A percentile compares a stretch with the other conserved stretches of the same genome.
phyloP scores from a whole-genome alignment of 331 rosid species.

The Malus hybrid region DNA sequence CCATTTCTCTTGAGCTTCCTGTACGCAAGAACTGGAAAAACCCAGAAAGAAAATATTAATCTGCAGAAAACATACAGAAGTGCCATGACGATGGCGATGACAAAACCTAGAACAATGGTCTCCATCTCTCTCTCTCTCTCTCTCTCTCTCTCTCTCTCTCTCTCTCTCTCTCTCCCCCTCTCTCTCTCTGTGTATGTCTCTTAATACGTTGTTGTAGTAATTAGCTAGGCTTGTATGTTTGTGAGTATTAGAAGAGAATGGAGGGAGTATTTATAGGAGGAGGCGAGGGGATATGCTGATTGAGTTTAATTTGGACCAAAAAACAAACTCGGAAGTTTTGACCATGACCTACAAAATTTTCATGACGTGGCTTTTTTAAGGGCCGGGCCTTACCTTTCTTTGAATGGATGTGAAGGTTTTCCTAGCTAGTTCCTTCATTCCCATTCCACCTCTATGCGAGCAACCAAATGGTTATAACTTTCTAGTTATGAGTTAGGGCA shows the following conservation, averaged over 20 bases:
- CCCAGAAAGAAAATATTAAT: constrained; percentile 46
- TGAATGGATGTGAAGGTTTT: no score
- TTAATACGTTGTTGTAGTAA: neutral
- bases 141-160: neutral
- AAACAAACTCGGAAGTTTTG: no score
- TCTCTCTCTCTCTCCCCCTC: neutral
- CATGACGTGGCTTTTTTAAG: no score
- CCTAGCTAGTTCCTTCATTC: no score
- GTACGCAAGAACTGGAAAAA: constrained; percentile 33
- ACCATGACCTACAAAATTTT: no score
- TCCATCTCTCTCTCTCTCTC: constrained; percentile 12
- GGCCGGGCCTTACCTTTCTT: no score
- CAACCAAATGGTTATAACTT: no score
- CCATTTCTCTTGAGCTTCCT: constrained; percentile 34
- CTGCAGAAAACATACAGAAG: constrained; percentile 16
- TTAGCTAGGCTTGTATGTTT: neutral
- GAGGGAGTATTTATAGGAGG: neutral
- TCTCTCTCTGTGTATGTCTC: no score
- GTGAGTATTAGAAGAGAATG: neutral
- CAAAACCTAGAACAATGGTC: neutral
- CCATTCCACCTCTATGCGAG: no score
- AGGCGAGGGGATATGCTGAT: no score
- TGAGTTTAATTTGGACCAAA: no score
- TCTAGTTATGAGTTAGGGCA: no score
- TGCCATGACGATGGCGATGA: neutral